Percentiles rank a stretch among this genome's conserved stretches.
Evolutionary conservation across 2,329 filamentous ascomycete species (phyloP).

Genomic region (Alternaria solani): DNA sequence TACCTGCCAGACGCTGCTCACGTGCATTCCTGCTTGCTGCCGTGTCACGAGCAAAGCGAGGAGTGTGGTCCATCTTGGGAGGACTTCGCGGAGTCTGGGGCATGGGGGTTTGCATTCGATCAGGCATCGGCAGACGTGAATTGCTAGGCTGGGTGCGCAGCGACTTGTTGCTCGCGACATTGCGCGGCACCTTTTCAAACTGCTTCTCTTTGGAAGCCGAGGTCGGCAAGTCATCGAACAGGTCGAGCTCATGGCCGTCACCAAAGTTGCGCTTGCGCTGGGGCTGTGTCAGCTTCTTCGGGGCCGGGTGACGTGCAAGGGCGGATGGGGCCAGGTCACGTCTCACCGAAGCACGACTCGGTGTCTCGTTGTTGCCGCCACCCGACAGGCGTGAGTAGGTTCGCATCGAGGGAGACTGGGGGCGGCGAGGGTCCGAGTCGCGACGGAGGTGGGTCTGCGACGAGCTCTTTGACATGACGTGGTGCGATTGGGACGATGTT

Average conservation of each 20-base stretch:
- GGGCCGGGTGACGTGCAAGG: slow-evolving; percentile 60
- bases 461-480: slow-evolving; percentile 74
- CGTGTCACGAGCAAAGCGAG: slow-evolving; percentile 72
- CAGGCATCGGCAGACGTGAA: slow-evolving; percentile 51
- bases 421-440: slow-evolving; percentile 74
- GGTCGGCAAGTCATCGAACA: slow-evolving; percentile 93
- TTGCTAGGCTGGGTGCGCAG: slow-evolving; percentile 61
- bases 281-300: slow-evolving; percentile 57
- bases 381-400: slow-evolving; percentile 59
- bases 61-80: slow-evolving; percentile 61
- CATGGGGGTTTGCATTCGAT: slow-evolving; percentile 57
- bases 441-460: slow-evolving; percentile 78
- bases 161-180: slow-evolving; percentile 72
- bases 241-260: slow-evolving; percentile 89
- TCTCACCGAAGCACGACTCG: slow-evolving; percentile 55
- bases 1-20: slow-evolving; percentile 64
- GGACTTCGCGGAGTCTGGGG: slow-evolving; percentile 65
- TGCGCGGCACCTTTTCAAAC: slow-evolving; percentile 80
- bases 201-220: slow-evolving; percentile 82
- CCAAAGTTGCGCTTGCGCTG: slow-evolving; percentile 67
- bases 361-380: slow-evolving; percentile 59
- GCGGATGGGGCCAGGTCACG: slow-evolving; percentile 59
- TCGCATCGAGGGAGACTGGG: slow-evolving; percentile 56
- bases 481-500: slow-evolving; percentile 77
- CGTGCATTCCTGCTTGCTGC: slow-evolving; percentile 71